phyloP scores from a whole-genome alignment of 345 rosid genomes.

The Capsella bursapastoris region DNA sequence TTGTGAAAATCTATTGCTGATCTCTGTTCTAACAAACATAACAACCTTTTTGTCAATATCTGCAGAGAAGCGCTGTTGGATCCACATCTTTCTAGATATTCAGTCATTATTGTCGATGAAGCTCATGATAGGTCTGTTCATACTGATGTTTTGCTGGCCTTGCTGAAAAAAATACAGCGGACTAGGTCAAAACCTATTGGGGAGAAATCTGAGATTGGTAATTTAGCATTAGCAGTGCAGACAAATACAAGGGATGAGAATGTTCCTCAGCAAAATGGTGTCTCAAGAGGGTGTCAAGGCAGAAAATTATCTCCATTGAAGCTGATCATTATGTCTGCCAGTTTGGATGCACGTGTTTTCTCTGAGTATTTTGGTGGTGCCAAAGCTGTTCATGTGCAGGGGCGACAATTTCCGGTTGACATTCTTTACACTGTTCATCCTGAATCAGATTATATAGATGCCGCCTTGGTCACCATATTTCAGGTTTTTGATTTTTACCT shows the following conservation, averaged over 20 bases:
- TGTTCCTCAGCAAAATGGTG: slow-evolving; percentile 41
- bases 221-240: slow-evolving; percentile 43
- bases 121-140: slow-evolving; percentile 97
- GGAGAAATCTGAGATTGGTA: slow-evolving; percentile 35
- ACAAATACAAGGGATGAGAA: slow-evolving; percentile 42
- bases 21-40: slow-evolving; percentile 14
- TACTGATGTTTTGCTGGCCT: slow-evolving; percentile 87
- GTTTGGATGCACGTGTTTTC: slow-evolving; percentile 88
- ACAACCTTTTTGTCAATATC: neutral
- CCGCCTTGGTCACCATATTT: slow-evolving; percentile 73
- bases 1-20: neutral
- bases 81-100: slow-evolving; percentile 81
- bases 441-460: slow-evolving; percentile 78
- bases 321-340: slow-evolving; percentile 95
- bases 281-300: slow-evolving; percentile 55
- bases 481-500: slow-evolving; percentile 61
- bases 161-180: slow-evolving; percentile 75
- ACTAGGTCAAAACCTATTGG: slow-evolving; percentile 57
- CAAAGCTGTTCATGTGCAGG: slow-evolving; percentile 82
- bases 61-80: slow-evolving; percentile 88
- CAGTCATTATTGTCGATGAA: slow-evolving; percentile 86
- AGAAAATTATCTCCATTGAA: slow-evolving; percentile 65
- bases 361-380: slow-evolving; percentile 88
- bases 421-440: slow-evolving; percentile 70
- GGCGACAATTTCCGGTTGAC: slow-evolving; percentile 85